Base-by-base conservation (phyloP, 2,329 filamentous ascomycete species). In the Akanthomyces uredinophilus region DNA sequence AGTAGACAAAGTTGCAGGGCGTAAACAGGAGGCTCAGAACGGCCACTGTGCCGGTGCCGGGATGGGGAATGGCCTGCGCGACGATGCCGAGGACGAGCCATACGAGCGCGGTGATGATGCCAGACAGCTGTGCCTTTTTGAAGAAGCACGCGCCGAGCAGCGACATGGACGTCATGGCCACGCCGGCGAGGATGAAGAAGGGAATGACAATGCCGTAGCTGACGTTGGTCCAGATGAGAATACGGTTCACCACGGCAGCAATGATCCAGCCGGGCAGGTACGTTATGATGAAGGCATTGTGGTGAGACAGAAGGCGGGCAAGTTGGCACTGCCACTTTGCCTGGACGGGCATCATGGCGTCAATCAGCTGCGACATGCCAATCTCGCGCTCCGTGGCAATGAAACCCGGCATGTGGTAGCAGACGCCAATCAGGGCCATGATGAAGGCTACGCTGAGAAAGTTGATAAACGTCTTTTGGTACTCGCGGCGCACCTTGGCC, bases 1-100 rank as follows among this genome's bases (percentile, higher is more conserved):
- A 92, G 71, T 87, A 90, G 27, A 92, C 87, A 70, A 91, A 94
- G 69, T 92, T 94, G 80, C 91, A 92, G 0, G 91, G 89, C 3
- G 89, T 85, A 70, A 96, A 96, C 0, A 96, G 74, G n/a, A 95
- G 71, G 67, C 86, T 86, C 5, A 94, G 79, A 8, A 90, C 77
- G 3, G 83, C 81, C 3, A 91, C 87, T 1, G 85, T 81, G 3
- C 77, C 85, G 0, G 86, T 88, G 14, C 75, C 78, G 1, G 83
- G 82, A 4, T 81, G 81, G 0, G 81, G 83, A 22, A 88, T 77
- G n/a, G 90, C 85, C 73, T 96, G 91, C 0, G 90, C 87, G 27
- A 94, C 78, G 66, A 96, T 88, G 24, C 88, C 90, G 1, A 96
- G 78, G 6, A 92, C 74, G 43, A 95, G 82, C 37, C 84, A 87